Conservation (phyloP, 2,329 filamentous ascomycete genomes). For the Hymenoscyphus linearis region DNA sequence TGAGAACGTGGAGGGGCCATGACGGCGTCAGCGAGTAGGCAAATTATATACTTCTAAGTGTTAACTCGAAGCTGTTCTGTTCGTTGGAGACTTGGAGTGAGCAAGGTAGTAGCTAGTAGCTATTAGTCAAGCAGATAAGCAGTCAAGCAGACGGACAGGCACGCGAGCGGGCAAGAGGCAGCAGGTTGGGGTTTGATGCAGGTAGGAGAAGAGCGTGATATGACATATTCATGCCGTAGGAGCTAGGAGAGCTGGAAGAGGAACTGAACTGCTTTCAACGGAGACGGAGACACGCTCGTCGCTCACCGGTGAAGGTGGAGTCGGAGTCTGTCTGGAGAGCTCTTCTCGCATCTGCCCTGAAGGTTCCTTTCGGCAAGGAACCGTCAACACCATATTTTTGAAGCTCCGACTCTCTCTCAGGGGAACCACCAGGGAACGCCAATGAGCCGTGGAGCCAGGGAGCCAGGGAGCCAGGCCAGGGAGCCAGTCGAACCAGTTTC, state of each 20-base stretch:
- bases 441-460: no score
- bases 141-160: no score
- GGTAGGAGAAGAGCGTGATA: neutral
- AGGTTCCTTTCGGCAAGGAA: neutral
- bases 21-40: neutral
- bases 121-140: neutral
- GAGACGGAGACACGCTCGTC: no score
- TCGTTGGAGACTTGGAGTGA: no score
- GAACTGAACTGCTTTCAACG: neutral
- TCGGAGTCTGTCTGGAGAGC: no score
- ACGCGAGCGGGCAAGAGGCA: neutral
- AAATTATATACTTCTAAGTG: no score
- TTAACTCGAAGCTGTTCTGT: neutral
- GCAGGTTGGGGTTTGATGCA: no score
- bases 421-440: neutral
- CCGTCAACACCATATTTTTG: neutral
- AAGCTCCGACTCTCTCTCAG: neutral
- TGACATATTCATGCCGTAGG: neutral
- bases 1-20: constrained; percentile 5
- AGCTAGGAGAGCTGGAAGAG: neutral
- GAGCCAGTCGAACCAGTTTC: neutral
- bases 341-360: neutral
- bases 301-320: neutral
- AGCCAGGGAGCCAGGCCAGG: no score
- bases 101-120: no score